Base-by-base conservation (phyloP, 495 filamentous ascomycete genomes). In the Immersiella caudata region DNA sequence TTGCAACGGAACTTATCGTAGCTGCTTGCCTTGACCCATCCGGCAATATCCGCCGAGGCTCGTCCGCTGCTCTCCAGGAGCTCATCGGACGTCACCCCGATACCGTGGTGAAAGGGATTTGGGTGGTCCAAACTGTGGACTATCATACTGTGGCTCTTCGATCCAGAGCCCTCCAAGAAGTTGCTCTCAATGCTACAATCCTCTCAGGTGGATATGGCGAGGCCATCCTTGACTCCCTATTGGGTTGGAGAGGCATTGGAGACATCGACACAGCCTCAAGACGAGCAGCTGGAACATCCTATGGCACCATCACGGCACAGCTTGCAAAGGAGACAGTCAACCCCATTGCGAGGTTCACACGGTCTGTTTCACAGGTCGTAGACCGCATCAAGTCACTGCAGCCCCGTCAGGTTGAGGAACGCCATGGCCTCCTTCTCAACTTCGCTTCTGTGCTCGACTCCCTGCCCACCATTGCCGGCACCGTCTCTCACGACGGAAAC, bases 41-140 rank as follows among this genome's bases (percentile, higher is more conserved):
- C 21, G 94, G 96, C 9, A 99, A 98, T 66, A 96, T 98, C 68
- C 85, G 95, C 49, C 86, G 95, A 59, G 96, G 93, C 1, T 89
- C 93, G 24, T 97, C 94, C 21, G 95, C 95, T 57, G 95, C 95
- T 18, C 78, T 99, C 40, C 95, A 99, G 74, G 95, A 99, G 75
- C 82, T 98, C 20, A 90, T 97, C 63, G 95, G 95, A 6, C 87
- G 95, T 16, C 94, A 99, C 76, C 93, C 95, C 5, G 88, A 96
- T 66, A 92, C 84, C 0, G 87, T 98, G 36, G 79, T 82, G 7
- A 82, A 93, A 68, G 96, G 95, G 0, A 97, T 99, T 64, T 76
- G 84, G 24, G 80, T 97, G 0, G 92, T 97, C 1, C 94, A 97
- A 72, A 87, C 87, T 7, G 91, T 98, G 0, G 95, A 98, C 71